These are phyloP conservation scores for Neurospora sp. DNA, from an alignment of 495 filamentous ascomycete genomes.

Conservation along the genomic window DNA sequence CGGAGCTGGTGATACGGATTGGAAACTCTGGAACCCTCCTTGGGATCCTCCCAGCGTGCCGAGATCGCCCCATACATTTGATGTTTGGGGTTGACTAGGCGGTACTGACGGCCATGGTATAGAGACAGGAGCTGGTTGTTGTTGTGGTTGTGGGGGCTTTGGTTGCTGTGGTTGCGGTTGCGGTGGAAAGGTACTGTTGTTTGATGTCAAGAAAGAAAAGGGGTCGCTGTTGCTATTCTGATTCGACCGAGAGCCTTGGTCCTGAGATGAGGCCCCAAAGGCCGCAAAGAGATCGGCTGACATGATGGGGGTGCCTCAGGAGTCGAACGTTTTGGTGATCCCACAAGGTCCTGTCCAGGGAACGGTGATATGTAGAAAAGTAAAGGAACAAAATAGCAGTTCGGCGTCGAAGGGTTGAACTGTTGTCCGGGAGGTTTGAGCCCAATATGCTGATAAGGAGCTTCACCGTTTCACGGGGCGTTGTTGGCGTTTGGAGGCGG, in stretches of 20 bases:
- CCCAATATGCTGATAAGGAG: too few species aligned
- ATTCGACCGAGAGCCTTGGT: slow-evolving; percentile 17
- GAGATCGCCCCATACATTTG: slow-evolving; percentile 11
- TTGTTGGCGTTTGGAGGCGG: neutral
- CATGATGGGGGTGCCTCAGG: slow-evolving; percentile 34
- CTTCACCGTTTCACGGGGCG: neutral
- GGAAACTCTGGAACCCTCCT: neutral
- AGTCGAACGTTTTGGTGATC: neutral
- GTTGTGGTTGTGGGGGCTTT: slow-evolving; percentile 9
- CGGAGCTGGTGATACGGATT: neutral
- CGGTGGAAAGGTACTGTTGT: neutral
- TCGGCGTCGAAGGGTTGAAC: too few species aligned
- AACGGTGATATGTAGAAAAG: too few species aligned
- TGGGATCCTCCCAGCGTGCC: slow-evolving; percentile 8
- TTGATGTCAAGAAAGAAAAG: slow-evolving; percentile 11
- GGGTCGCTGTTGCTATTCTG: slow-evolving; percentile 12
- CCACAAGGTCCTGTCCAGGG: too few species aligned
- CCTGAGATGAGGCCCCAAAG: slow-evolving; percentile 43
- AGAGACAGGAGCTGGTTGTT: slow-evolving; percentile 5
- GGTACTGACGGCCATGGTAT: slow-evolving; percentile 9
- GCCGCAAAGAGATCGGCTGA: slow-evolving; percentile 67
- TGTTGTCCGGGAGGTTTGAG: too few species aligned
- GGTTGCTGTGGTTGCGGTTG: slow-evolving; percentile 11
- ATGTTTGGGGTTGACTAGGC: slow-evolving; percentile 2
- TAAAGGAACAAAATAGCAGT: too few species aligned